A percentile compares a stretch with the other conserved stretches of the same genome.
phyloP scores from a whole-genome alignment of 2,329 filamentous ascomycete genomes.

The Rhexocercosporidium sp. region DNA sequence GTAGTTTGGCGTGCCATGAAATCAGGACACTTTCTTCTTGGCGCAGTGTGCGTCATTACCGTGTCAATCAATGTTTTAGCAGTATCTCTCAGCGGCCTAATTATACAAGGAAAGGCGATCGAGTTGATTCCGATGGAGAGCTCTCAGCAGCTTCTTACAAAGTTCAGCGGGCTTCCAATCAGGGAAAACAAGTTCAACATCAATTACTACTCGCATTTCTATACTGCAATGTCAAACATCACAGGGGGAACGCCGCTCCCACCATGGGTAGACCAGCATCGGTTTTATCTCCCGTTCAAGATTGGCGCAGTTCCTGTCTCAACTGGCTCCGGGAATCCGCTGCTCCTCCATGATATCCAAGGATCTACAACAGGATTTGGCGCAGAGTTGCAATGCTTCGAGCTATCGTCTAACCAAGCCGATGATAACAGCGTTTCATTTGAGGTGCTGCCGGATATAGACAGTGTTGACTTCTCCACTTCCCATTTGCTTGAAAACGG shows the following conservation, averaged over 20 bases:
- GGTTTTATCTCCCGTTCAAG: conserved; percentile 54
- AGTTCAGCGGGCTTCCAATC: conserved; percentile 22
- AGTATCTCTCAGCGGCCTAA: conserved; percentile 56
- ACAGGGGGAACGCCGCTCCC: conserved; percentile 50
- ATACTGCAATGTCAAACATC: conserved; percentile 52
- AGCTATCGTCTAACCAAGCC: conserved; percentile 26
- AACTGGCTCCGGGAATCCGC: background rate
- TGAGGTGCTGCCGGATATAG: background rate
- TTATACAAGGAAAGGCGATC: conserved; percentile 46
- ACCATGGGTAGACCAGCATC: conserved; percentile 52
- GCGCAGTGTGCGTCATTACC: conserved; percentile 52
- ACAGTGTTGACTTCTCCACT: background rate
- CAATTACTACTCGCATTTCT: conserved; percentile 47
- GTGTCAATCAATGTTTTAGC: conserved; percentile 59
- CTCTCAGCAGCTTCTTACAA: conserved; percentile 9
- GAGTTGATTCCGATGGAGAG: conserved; percentile 17
- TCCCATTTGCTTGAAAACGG: conserved; percentile 3
- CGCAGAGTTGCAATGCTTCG: conserved; percentile 43
- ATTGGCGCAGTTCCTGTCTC: background rate
- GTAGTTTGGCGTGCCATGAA: conserved; percentile 51
- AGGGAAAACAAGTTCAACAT: background rate
- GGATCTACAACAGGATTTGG: conserved; percentile 43
- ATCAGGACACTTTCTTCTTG: conserved; percentile 52
- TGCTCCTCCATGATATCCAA: conserved; percentile 23
- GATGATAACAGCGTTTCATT: conserved; percentile 3